Evolutionary conservation across 345 rosid genomes (phyloP).

Genomic region (Linum tenue): DNA sequence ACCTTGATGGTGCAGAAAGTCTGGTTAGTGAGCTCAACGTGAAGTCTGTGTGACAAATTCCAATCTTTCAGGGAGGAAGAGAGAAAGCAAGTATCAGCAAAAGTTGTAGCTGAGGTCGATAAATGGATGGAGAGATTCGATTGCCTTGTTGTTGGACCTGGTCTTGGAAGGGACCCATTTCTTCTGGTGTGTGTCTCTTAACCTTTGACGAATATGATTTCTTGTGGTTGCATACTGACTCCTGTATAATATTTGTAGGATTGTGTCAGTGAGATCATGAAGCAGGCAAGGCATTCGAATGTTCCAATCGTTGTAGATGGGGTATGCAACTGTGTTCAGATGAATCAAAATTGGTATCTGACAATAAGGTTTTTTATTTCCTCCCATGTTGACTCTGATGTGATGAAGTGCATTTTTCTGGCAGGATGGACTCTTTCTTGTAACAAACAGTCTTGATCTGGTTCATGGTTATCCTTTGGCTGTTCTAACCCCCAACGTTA

Average conservation of each 20-base stretch:
- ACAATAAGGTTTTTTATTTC: background rate
- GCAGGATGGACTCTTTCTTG: slow-evolving; percentile 86
- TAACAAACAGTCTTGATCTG: slow-evolving; percentile 58
- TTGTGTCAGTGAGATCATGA: slow-evolving; percentile 64
- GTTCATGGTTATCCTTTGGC: slow-evolving; percentile 69
- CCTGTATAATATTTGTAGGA: slow-evolving; percentile 34
- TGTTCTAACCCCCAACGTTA: slow-evolving; percentile 80
- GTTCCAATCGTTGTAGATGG: slow-evolving; percentile 83
- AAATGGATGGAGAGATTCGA: slow-evolving; percentile 97
- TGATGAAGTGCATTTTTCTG: slow-evolving; percentile 11
- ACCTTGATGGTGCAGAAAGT: background rate
- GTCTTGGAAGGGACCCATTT: slow-evolving; percentile 92
- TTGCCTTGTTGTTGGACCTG: slow-evolving; percentile 93
- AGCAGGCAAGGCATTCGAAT: slow-evolving; percentile 53
- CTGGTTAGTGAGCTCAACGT: slow-evolving; percentile 10
- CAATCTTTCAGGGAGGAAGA: slow-evolving; percentile 47
- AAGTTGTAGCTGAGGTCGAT: slow-evolving; percentile 68
- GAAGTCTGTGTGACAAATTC: slow-evolving; percentile 10
- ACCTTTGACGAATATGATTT: background rate
- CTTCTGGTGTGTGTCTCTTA: slow-evolving; percentile 46
- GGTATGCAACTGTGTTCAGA: slow-evolving; percentile 34
- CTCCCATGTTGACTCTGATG: slow-evolving; percentile 3
- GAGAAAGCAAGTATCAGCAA: slow-evolving; percentile 26
- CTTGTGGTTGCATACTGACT: background rate
- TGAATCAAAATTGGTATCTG: slow-evolving; percentile 7